These are phyloP conservation scores for Picocystis sp. DNA, from an alignment of 163 green algal species.

Conservation along the genomic window DNA sequence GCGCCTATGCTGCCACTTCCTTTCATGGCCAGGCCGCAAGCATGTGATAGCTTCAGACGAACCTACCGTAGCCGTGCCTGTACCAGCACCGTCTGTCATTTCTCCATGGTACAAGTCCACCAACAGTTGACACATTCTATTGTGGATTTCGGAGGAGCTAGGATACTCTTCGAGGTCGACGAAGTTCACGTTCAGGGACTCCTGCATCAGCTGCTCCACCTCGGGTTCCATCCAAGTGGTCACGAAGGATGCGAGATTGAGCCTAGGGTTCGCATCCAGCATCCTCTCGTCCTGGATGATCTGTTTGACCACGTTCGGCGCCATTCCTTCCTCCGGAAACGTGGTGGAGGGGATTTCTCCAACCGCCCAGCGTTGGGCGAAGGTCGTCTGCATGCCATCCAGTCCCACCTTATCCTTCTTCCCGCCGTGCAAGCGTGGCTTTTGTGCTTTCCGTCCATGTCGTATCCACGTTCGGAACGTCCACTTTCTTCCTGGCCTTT, in stretches of 20 bases:
- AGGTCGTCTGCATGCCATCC: too few relatives aligned
- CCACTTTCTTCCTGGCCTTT: too few relatives aligned
- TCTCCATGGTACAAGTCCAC: conserved; percentile 40
- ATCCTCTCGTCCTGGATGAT: conserved; percentile 40
- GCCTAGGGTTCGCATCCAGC: conserved; percentile 42
- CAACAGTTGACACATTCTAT: conserved; percentile 41
- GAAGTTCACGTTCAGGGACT: conserved; percentile 40
- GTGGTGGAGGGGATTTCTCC: too few relatives aligned
- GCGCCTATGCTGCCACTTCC: conserved; percentile 29
- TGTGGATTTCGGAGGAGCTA: conserved; percentile 36
- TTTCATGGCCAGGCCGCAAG: conserved; percentile 45
- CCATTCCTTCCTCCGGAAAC: too few relatives aligned
- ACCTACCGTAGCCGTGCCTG: conserved; percentile 35
- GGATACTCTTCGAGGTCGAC: conserved; percentile 50
- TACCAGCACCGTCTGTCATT: neutral
- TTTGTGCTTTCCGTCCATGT: too few relatives aligned
- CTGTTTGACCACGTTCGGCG: conserved; percentile 28
- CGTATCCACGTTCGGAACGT: too few relatives aligned
- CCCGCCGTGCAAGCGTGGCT: too few relatives aligned
- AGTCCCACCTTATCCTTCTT: too few relatives aligned
- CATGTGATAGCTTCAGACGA: conserved; percentile 54
- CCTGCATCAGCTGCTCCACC: conserved; percentile 21
- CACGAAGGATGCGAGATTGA: conserved; percentile 51
- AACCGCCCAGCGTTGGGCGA: too few relatives aligned
- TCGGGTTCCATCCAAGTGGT: conserved; percentile 54